These are phyloP conservation scores for Diaporthe ilicicola DNA, from an alignment of 2,329 filamentous ascomycete genomes.

Conservation along the genomic window DNA sequence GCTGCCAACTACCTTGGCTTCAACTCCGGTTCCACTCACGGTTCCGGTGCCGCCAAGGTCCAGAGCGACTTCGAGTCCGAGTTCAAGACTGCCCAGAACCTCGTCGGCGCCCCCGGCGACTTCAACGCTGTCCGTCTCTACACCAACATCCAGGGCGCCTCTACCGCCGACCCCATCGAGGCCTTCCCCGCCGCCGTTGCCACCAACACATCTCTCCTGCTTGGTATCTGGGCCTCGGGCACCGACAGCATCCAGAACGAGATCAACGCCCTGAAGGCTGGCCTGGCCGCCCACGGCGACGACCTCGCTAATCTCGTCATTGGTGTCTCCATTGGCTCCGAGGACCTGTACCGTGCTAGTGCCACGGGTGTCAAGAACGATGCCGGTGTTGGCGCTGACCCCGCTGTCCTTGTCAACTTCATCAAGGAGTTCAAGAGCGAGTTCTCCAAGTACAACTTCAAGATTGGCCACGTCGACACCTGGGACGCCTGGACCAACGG, in stretches of 20 bases:
- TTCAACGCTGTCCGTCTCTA: conserved; percentile 79
- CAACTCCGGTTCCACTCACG: conserved; percentile 75
- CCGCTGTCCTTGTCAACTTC: conserved; percentile 71
- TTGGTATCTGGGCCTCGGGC: conserved; percentile 85
- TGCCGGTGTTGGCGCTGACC: conserved; percentile 69
- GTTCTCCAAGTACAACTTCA: conserved; percentile 69
- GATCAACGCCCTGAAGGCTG: conserved; percentile 73
- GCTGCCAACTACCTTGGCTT: conserved; percentile 65
- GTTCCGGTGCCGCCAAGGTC: conserved; percentile 65
- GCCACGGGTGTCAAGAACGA: conserved; percentile 71
- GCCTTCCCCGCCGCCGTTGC: conserved; percentile 85
- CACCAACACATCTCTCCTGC: conserved; percentile 79
- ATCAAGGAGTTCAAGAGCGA: conserved; percentile 73
- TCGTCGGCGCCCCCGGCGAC: conserved; percentile 67
- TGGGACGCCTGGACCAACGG: conserved; percentile 83
- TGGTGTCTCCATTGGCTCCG: conserved; percentile 86
- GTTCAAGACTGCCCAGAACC: conserved; percentile 71
- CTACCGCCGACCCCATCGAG: conserved; percentile 69
- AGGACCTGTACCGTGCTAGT: conserved; percentile 86
- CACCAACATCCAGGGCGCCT: conserved; percentile 76
- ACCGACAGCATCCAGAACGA: conserved; percentile 75
- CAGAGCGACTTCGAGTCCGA: conserved; percentile 74
- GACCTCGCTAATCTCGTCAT: conserved; percentile 73
- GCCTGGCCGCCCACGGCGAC: conserved; percentile 74
- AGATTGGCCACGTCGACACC: conserved; percentile 87